Evolutionary conservation across 768 basidiomycete genomes (phyloP), one percentile per base, ranked within the genome.

Genomic region (Trametes gibbosa): DNA sequence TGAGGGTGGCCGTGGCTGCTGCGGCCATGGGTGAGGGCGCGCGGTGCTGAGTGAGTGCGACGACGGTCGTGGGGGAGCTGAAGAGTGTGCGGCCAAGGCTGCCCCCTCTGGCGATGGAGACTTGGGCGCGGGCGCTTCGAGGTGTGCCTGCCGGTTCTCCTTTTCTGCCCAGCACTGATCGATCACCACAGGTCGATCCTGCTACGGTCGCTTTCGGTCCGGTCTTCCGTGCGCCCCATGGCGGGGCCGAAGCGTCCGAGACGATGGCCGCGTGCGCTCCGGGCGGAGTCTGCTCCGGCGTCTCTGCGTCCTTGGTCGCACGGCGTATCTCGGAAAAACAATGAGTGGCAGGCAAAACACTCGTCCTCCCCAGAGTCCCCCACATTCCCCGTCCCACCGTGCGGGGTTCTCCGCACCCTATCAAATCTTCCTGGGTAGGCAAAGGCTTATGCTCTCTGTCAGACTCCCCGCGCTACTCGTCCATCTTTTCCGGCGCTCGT

Each of bases 1-100:
- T 56, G 50, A 61, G 60, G 4, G 60, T 61, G 13, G 60, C 60
- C 6, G 54, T 56, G 19, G 80, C 73, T 45, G 81, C 74, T 32
- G 77, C 73, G 76, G 76, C 79, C 45, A 16, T 19, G n/a, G n/a
- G n/a, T n/a, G n/a, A n/a, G n/a, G n/a, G n/a, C n/a, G n/a, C n/a
- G n/a, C n/a, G n/a, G n/a, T n/a, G n/a, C n/a, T n/a, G n/a, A n/a
- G n/a, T 39, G 13, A 10, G 5, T 10, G 10, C 40, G 29, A 39
- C 37, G 42, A 43, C 19, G 42, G 21, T 19, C 19, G 5, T 21
- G 19, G 21, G 13, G 32, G n/a, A 19, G 29, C n/a, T 49, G 27
- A 24, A n/a, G n/a, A n/a, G n/a, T n/a, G n/a, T n/a, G n/a, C n/a
- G n/a, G n/a, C n/a, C n/a, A n/a, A n/a, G n/a, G n/a, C n/a, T n/a